Evolutionary conservation across 306 rosid species (phyloP).

Genomic region (Prunus fruticosa): DNA sequence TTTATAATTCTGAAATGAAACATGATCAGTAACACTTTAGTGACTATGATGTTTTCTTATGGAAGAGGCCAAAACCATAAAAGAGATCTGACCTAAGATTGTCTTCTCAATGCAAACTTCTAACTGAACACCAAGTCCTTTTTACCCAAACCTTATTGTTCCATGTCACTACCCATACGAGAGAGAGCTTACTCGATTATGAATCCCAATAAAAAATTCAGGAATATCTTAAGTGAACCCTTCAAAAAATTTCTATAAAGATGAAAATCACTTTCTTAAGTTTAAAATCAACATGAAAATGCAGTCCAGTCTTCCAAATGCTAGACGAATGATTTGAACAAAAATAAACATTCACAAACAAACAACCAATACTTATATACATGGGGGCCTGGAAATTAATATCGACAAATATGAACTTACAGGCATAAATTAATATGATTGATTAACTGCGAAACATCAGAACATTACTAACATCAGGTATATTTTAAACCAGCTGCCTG

Average conservation of each 20-base stretch:
- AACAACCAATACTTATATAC: not conserved
- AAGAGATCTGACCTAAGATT: not conserved
- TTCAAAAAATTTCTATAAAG: not conserved
- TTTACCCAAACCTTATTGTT: not conserved
- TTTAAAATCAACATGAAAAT: not conserved
- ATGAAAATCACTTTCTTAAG: not conserved
- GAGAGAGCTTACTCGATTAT: not conserved
- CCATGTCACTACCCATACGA: not conserved
- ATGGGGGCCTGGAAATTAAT: conserved; percentile 4
- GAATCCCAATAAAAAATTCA: not conserved
- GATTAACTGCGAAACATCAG: conserved; percentile 25
- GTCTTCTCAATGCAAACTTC: not conserved
- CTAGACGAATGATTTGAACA: not conserved
- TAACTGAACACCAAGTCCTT: not conserved
- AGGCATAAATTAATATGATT: conserved; percentile 15
- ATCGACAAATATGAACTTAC: conserved; percentile 20
- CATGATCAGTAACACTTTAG: not conserved
- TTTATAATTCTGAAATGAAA: not conserved
- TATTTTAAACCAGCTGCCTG: conserved; percentile 30
- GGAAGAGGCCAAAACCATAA: not conserved
- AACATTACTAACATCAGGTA: conserved; percentile 14
- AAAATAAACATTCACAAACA: not conserved
- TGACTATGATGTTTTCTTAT: not conserved
- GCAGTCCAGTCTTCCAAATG: not conserved
- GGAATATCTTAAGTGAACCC: not conserved